phyloP scores from a whole-genome alignment of 2,329 filamentous ascomycete species.

The Microsporum audouinii region DNA sequence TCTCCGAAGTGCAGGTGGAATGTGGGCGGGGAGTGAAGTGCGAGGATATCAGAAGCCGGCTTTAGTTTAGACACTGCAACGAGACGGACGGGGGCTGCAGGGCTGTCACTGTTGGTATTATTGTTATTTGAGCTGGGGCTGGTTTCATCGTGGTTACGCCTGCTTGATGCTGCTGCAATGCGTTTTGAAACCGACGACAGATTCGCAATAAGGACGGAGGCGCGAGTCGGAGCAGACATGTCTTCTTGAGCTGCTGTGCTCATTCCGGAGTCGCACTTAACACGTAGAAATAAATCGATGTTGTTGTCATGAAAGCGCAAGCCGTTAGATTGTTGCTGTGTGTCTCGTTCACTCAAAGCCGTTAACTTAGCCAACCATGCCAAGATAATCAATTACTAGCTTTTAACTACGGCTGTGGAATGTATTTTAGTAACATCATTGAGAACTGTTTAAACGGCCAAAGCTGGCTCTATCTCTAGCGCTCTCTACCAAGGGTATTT shows the following conservation, averaged over 20 bases:
- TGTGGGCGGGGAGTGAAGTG: slow-evolving; percentile 55
- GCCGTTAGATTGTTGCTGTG: background rate
- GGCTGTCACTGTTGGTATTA: slow-evolving; percentile 8
- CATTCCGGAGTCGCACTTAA: background rate
- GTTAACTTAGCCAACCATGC: too few relatives aligned
- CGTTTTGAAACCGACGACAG: slow-evolving; percentile 50
- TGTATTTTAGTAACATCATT: too few relatives aligned
- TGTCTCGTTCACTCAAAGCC: too few relatives aligned
- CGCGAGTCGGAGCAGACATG: slow-evolving; percentile 35
- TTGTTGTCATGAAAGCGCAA: background rate
- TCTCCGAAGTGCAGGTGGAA: slow-evolving; percentile 78
- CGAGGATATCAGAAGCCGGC: slow-evolving; percentile 78
- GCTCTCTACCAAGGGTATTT: too few relatives aligned
- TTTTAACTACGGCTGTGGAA: too few relatives aligned
- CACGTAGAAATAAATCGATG: background rate
- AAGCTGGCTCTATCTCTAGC: too few relatives aligned
- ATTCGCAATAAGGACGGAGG: slow-evolving; percentile 51
- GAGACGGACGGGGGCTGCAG: slow-evolving; percentile 43
- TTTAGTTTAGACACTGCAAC: slow-evolving; percentile 96
- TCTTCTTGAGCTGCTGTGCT: background rate
- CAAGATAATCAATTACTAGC: too few relatives aligned
- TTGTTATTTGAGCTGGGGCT: slow-evolving; percentile 10
- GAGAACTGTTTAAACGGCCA: too few relatives aligned
- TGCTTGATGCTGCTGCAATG: slow-evolving; percentile 42
- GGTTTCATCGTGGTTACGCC: slow-evolving; percentile 18